Conservation (phyloP, 2,329 filamentous ascomycete genomes). For the Fusarium chlamydosporum region DNA sequence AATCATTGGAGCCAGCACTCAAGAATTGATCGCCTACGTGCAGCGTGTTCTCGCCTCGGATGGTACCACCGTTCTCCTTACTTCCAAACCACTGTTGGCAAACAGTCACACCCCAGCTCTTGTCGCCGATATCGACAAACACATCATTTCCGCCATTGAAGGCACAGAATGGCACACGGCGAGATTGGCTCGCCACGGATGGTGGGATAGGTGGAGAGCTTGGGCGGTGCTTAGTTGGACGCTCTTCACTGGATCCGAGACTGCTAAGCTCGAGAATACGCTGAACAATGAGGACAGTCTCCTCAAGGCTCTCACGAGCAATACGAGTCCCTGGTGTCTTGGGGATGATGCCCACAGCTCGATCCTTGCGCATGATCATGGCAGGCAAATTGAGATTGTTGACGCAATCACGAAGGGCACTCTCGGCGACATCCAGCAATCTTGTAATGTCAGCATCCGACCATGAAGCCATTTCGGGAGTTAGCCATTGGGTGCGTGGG, state of each 20-base stretch:
- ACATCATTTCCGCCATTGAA: constrained; percentile 99
- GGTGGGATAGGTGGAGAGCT: constrained; percentile 39
- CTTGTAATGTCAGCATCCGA: constrained; percentile 80
- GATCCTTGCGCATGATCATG: constrained; percentile 86
- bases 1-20: constrained; percentile 95
- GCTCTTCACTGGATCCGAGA: constrained; percentile 55
- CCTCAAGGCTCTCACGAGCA: constrained; percentile 89
- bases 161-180: constrained; percentile 86
- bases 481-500: constrained; percentile 76
- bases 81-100: constrained; percentile 91
- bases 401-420: constrained; percentile 85
- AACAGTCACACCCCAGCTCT: constrained; percentile 93
- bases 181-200: constrained; percentile 41
- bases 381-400: constrained; percentile 84
- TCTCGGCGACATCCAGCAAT: constrained; percentile 91
- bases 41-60: constrained; percentile 83
- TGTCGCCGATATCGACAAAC: constrained; percentile 98
- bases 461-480: constrained; percentile 84
- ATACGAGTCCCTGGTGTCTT: constrained; percentile 75
- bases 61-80: constrained; percentile 55
- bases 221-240: constrained; percentile 46
- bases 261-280: constrained; percentile 89
- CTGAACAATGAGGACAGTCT: constrained; percentile 94
- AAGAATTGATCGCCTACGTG: constrained; percentile 98
- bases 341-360: constrained; percentile 84